Evolutionary conservation across 2,329 filamentous ascomycete species (phyloP), one percentile per base, ranked within the genome.

Genomic region (Biscogniauxia sp.): DNA sequence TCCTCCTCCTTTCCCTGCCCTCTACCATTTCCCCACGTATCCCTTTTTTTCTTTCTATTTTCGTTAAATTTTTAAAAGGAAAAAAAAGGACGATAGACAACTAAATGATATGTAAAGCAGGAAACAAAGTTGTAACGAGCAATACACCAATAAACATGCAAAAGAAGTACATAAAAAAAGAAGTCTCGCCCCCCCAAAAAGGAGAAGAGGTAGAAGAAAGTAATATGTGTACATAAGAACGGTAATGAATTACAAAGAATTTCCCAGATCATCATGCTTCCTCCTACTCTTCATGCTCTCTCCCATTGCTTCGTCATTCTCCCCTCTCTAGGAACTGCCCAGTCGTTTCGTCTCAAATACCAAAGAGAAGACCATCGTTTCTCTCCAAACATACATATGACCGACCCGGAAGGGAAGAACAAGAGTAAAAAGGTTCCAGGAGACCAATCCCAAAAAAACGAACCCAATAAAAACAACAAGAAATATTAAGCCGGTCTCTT

Each of bases 161-260:
- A 15, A 5, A 45, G 37, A 45, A n/a, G 37, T 17, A 23, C 20
- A 28, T 1, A 28, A 28, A 54, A 28, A 54, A 28, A 54, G 6
- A 54, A 32, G 45, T 7, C 28, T 32, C 28, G n/a, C n/a, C n/a
- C 6, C 28, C 17, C 37, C 37, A 6, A n/a, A 45, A 45, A 45
- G 15, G 37, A 9, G 17, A 45, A 17, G 56, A 58, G 53, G 58
- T 57, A 51, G 54, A 61, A 41, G 56, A 65, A 56, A 53, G 54
- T 60, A 61, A 49, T 61, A 64, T 63, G 63, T 58, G 59, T 63
- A 66, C 63, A 63, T 66, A 56, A 63, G 56, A 63, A 57, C 58
- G 64, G 61, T 53, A 53, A 64, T 67, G 61, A 57, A 65, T 65
- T 64, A 45, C 37, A 45, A 65, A 59, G 53, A 54, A 62, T 50